phyloP scores from a whole-genome alignment of 2,329 filamentous ascomycete genomes.

The Colletotrichum simmondsii region DNA sequence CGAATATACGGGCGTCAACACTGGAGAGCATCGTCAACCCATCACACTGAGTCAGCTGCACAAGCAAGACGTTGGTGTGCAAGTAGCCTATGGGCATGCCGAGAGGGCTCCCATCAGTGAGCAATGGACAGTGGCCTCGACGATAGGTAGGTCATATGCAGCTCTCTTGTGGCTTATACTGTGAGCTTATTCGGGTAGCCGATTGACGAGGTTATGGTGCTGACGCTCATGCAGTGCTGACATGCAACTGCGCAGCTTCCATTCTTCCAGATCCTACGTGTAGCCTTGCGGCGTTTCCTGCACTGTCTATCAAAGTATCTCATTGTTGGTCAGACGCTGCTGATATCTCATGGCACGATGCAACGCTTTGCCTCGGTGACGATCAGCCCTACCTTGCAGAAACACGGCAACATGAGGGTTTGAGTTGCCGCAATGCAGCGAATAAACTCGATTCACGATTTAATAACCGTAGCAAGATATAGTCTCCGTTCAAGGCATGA shows the following conservation, averaged over 20 bases:
- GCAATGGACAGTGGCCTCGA: neutral
- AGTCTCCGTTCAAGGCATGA: neutral
- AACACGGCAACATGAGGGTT: no score
- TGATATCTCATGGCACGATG: neutral
- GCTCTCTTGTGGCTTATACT: neutral
- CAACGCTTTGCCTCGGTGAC: neutral
- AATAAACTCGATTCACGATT: no score
- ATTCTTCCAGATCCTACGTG: neutral
- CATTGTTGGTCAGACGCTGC: neutral
- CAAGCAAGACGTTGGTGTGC: no score
- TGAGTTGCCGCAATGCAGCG: no score
- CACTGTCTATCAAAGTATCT: slow-evolving; percentile 13
- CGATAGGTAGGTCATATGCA: neutral
- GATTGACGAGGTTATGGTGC: neutral
- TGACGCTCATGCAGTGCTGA: slow-evolving; percentile 6
- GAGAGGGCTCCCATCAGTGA: neutral
- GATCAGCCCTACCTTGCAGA: no score
- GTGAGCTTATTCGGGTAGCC: neutral
- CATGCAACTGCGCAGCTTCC: slow-evolving; percentile 1
- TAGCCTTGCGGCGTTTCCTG: neutral
- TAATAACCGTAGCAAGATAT: neutral
- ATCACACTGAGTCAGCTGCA: neutral
- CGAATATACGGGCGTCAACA: neutral
- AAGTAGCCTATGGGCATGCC: neutral
- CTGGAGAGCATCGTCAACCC: neutral